These are phyloP conservation scores for Xylaria longipes DNA, from an alignment of 495 filamentous ascomycete species.

Conservation along the genomic window DNA sequence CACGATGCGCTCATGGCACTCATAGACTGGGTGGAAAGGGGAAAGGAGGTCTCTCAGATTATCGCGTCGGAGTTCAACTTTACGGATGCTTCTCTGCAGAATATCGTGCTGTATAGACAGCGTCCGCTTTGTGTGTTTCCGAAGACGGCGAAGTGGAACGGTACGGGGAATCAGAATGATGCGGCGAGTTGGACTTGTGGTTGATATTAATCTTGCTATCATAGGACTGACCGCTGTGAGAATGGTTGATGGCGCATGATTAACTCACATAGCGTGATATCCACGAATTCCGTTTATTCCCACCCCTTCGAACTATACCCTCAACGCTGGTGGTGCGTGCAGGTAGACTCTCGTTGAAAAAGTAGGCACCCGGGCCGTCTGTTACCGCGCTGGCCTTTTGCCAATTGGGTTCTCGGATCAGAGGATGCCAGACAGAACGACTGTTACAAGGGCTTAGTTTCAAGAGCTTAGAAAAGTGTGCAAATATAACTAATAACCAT, in stretches of 20 bases:
- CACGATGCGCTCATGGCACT: conserved; percentile 57
- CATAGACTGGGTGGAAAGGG: conserved; percentile 61
- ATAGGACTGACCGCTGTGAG: background rate
- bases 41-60: conserved; percentile 43
- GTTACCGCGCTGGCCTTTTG: too few species aligned
- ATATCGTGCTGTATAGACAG: conserved; percentile 46
- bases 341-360: too few species aligned
- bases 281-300: too few species aligned
- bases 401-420: too few species aligned
- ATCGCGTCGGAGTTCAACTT: conserved; percentile 50
- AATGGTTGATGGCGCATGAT: background rate
- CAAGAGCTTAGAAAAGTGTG: too few species aligned
- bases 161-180: conserved; percentile 31
- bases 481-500: too few species aligned
- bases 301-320: too few species aligned
- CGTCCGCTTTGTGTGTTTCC: conserved; percentile 53
- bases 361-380: too few species aligned
- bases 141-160: conserved; percentile 31
- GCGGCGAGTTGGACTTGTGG: conserved; percentile 37
- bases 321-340: too few species aligned
- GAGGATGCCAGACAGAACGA: too few species aligned
- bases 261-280: background rate
- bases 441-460: too few species aligned
- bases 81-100: conserved; percentile 33
- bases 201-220: conserved; percentile 8